These are phyloP conservation scores for Oryza meyeriana DNA, from an alignment of 176 grass and related monocot genomes.

Conservation along the genomic window DNA sequence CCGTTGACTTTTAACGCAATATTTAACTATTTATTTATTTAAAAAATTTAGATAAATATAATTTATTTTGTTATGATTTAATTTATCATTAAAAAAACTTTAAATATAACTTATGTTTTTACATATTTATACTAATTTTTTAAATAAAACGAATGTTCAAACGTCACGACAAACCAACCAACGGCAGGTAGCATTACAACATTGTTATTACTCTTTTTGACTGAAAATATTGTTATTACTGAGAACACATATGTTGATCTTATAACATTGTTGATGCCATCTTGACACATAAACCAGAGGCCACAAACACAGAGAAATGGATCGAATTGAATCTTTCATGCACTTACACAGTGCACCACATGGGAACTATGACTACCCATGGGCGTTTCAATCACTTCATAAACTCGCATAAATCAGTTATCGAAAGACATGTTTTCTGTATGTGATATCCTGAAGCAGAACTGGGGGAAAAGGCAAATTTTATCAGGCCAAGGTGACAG, in stretches of 20 bases:
- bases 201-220: too few species aligned
- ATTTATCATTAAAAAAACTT: too few species aligned
- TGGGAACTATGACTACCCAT: constrained; percentile 10
- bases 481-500: not conserved
- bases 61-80: too few species aligned
- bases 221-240: not conserved
- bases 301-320: not conserved
- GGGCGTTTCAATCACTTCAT: constrained; percentile 7
- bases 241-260: not conserved
- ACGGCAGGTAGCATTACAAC: too few species aligned
- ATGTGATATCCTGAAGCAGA: not conserved
- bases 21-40: too few species aligned
- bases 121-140: too few species aligned
- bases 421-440: not conserved
- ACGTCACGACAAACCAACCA: too few species aligned
- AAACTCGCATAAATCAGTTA: not conserved
- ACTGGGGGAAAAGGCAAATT: not conserved
- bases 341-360: not conserved
- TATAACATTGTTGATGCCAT: not conserved
- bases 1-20: too few species aligned
- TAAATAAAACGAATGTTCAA: too few species aligned
- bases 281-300: not conserved
- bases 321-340: not conserved
- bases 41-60: too few species aligned
- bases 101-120: too few species aligned